Evolutionary conservation across 768 basidiomycete genomes (phyloP).

Genomic region (Sporobolomyces phaffii): DNA sequence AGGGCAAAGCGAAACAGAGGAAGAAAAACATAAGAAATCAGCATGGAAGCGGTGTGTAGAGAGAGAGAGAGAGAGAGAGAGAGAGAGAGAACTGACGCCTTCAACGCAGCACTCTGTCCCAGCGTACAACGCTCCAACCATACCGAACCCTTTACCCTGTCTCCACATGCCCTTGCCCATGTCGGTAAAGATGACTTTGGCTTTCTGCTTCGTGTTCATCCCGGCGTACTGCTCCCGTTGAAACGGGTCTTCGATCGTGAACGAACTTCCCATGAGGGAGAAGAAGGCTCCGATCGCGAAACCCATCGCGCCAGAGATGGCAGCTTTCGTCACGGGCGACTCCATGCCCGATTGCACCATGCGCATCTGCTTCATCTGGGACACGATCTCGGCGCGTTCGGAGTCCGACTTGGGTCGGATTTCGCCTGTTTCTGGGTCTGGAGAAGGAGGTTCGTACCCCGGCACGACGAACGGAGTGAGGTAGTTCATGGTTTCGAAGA

Average conservation of each 20-base stretch:
- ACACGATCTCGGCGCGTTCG: conserved; percentile 61
- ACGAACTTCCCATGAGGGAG: conserved; percentile 89
- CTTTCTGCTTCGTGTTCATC: conserved; percentile 66
- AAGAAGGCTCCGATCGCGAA: conserved; percentile 91
- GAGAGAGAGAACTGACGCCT: conserved; percentile 7
- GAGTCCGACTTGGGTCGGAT: conserved; percentile 55
- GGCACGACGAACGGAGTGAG: conserved; percentile 38
- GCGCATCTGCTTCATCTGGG: conserved; percentile 71
- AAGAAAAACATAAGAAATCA: too few relatives aligned
- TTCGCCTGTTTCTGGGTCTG: conserved; percentile 18
- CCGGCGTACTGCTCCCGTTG: conserved; percentile 56
- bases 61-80: too few relatives aligned
- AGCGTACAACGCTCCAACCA: conserved; percentile 89
- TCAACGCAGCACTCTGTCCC: conserved; percentile 71
- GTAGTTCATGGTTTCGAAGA: conserved; percentile 8
- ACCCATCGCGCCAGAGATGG: conserved; percentile 73
- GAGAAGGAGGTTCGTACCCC: conserved; percentile 34
- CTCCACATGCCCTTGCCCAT: conserved; percentile 89
- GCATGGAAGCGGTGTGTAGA: too few relatives aligned
- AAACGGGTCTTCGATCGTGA: conserved; percentile 89
- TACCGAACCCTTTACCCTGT: conserved; percentile 74
- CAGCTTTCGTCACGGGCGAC: conserved; percentile 76
- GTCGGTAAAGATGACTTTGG: conserved; percentile 77
- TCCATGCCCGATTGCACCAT: conserved; percentile 70
- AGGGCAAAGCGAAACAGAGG: too few relatives aligned